phyloP scores from a whole-genome alignment of 371 early-diverging fungal species.

The Rozella allomycis region DNA sequence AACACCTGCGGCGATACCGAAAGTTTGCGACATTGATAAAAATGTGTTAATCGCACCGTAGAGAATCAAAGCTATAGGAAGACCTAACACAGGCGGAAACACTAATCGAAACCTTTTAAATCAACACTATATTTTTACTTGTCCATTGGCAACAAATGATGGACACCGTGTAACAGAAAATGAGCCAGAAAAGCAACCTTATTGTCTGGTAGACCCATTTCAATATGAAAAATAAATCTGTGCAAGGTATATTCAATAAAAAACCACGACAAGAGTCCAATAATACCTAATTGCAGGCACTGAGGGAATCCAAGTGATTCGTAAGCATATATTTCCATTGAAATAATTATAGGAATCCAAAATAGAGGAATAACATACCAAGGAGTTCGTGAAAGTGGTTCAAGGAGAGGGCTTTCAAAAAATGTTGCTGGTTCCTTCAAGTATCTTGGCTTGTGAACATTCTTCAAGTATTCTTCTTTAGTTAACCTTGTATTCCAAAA shows the following conservation, averaged over 20 bases:
- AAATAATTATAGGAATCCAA: conserved; percentile 49
- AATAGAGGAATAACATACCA: conserved; percentile 77
- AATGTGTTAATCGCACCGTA: conserved; percentile 11
- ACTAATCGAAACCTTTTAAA: conserved; percentile 54
- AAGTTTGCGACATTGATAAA: not conserved
- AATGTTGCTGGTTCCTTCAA: conserved; percentile 57
- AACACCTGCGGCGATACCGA: conserved; percentile 45
- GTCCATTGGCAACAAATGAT: conserved; percentile 90
- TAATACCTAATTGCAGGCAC: too few species aligned
- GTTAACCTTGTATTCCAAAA: conserved; percentile 42
- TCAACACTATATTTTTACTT: conserved; percentile 19
- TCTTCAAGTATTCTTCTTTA: conserved; percentile 60
- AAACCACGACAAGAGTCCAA: conserved; percentile 60
- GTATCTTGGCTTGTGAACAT: conserved; percentile 70
- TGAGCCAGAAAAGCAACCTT: conserved; percentile 46
- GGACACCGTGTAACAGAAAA: conserved; percentile 78
- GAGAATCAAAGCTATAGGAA: conserved; percentile 38
- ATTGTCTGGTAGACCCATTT: conserved; percentile 60
- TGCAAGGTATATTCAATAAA: conserved; percentile 51
- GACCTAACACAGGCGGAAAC: conserved; percentile 77
- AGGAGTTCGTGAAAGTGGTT: conserved; percentile 58
- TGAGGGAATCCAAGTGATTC: too few species aligned
- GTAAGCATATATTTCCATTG: too few species aligned
- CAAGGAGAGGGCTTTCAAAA: conserved; percentile 33
- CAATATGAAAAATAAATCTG: conserved; percentile 79